Evolutionary conservation across 139 green algal species (phyloP).

Genomic region (Closterium sp.): DNA sequence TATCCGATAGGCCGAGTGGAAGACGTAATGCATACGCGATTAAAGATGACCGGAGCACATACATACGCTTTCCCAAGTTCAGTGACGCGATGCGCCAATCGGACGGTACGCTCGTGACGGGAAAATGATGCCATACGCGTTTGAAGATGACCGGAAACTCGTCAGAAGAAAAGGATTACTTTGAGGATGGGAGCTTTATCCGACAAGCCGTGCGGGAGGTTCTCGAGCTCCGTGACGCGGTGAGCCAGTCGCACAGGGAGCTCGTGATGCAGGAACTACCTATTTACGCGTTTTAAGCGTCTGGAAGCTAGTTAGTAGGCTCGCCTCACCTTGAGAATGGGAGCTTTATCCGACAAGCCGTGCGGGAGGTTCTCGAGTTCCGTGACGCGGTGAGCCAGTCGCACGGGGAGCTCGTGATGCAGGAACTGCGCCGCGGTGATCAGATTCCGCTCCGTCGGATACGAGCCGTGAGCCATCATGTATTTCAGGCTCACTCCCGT

Average conservation of each 20-base stretch:
- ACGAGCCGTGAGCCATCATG: conserved; percentile 92
- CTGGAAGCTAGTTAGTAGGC: too few relatives aligned
- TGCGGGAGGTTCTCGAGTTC: conserved; percentile 97
- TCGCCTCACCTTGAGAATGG: conserved; percentile 83
- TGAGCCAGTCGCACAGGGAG: conserved; percentile 91
- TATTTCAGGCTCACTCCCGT: conserved; percentile 91
- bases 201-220: conserved; percentile 89
- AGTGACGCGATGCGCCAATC: conserved; percentile 85
- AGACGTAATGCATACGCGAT: too few relatives aligned
- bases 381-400: conserved; percentile 86
- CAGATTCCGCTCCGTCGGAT: conserved; percentile 88
- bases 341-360: conserved; percentile 80
- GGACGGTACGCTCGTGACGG: conserved; percentile 90
- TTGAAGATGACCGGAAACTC: too few relatives aligned
- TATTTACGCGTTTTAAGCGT: too few relatives aligned
- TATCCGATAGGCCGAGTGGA: conserved; percentile 86
- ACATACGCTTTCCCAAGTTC: conserved; percentile 98
- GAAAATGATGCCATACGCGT: too few relatives aligned
- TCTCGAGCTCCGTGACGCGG: conserved; percentile 91
- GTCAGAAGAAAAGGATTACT: too few relatives aligned
- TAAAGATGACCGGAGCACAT: too few relatives aligned
- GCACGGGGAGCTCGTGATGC: conserved; percentile 91
- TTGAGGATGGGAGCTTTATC: conserved; percentile 84
- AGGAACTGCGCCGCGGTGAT: conserved; percentile 92
- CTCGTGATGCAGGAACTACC: too few relatives aligned